Evolutionary conservation across 2,329 filamentous ascomycete genomes (phyloP).

Genomic region (Ophiocordyceps australis): DNA sequence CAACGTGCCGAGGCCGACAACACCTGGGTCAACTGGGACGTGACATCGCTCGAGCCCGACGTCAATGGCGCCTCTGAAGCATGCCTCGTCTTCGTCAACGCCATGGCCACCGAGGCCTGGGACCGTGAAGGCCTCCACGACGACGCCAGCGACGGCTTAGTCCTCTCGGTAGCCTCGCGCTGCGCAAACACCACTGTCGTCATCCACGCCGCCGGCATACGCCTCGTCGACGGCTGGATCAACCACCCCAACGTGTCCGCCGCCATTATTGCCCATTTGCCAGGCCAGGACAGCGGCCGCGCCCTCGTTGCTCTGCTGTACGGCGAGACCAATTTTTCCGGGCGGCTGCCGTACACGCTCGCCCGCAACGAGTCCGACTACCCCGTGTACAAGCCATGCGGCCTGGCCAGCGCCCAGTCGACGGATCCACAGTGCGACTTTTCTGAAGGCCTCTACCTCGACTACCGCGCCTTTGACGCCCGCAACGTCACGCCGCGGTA

Average conservation of each 20-base stretch:
- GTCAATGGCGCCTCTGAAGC: slow-evolving; percentile 30
- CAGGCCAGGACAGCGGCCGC: slow-evolving; percentile 46
- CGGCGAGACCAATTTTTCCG: slow-evolving; percentile 32
- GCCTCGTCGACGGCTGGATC: slow-evolving; percentile 45
- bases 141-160: slow-evolving; percentile 42
- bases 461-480: slow-evolving; percentile 35
- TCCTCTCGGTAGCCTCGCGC: slow-evolving; percentile 37
- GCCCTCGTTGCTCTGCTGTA: slow-evolving; percentile 38
- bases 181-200: slow-evolving; percentile 46
- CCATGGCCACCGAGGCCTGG: slow-evolving; percentile 62
- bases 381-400: slow-evolving; percentile 22
- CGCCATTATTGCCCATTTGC: slow-evolving; percentile 42
- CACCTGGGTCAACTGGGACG: slow-evolving; percentile 34
- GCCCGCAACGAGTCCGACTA: slow-evolving; percentile 35
- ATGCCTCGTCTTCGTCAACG: slow-evolving; percentile 69
- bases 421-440: slow-evolving; percentile 44
- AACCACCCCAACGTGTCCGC: slow-evolving; percentile 47
- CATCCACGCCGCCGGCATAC: slow-evolving; percentile 43
- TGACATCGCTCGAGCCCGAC: slow-evolving; percentile 11
- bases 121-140: slow-evolving; percentile 50
- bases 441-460: slow-evolving; percentile 31
- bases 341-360: slow-evolving; percentile 45
- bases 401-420: slow-evolving; percentile 11
- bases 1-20: slow-evolving; percentile 30
- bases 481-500: slow-evolving; percentile 25